A percentile compares a stretch with the other conserved stretches of the same genome.
Evolutionary conservation across 1,284 basidiomycete species (phyloP).

Genomic region (Vanrija sp.): DNA sequence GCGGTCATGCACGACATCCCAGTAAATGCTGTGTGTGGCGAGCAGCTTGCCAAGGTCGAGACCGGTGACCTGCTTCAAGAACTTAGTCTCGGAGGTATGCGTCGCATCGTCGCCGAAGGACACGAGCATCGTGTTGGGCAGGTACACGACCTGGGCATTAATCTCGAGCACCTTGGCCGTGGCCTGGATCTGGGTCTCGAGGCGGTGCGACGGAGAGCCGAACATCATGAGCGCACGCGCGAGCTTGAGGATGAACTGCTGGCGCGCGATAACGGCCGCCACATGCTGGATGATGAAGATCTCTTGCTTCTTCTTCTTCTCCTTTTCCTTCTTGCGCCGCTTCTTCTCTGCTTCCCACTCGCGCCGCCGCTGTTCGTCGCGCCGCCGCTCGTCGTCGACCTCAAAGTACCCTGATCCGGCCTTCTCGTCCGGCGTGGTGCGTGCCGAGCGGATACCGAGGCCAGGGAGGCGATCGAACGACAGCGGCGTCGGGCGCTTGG

Average conservation of each 20-base stretch:
- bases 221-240: constrained; percentile 93
- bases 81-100: constrained; percentile 79
- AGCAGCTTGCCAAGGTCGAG: constrained; percentile 74
- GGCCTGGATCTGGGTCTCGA: constrained; percentile 80
- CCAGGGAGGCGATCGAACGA: constrained; percentile 11
- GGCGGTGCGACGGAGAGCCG: constrained; percentile 81
- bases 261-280: constrained; percentile 76
- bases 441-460: constrained; percentile 9
- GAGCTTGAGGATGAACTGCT: constrained; percentile 87
- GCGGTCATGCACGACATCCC: constrained; percentile 84
- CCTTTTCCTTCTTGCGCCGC: constrained; percentile 51
- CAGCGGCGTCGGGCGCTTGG: constrained; percentile 25
- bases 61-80: constrained; percentile 70
- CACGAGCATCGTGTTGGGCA: constrained; percentile 76
- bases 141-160: constrained; percentile 76
- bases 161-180: constrained; percentile 82
- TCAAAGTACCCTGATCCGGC: constrained; percentile 17
- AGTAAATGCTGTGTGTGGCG: constrained; percentile 72
- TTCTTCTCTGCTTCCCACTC: constrained; percentile 56
- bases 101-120: constrained; percentile 79
- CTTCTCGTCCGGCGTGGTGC: constrained; percentile 36
- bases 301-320: constrained; percentile 70
- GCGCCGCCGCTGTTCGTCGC: constrained; percentile 49
- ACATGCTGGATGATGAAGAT: constrained; percentile 85
- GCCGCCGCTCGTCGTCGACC: constrained; percentile 49